phyloP scores from a whole-genome alignment of 305 asterid species.

The Solanum hybrid region DNA sequence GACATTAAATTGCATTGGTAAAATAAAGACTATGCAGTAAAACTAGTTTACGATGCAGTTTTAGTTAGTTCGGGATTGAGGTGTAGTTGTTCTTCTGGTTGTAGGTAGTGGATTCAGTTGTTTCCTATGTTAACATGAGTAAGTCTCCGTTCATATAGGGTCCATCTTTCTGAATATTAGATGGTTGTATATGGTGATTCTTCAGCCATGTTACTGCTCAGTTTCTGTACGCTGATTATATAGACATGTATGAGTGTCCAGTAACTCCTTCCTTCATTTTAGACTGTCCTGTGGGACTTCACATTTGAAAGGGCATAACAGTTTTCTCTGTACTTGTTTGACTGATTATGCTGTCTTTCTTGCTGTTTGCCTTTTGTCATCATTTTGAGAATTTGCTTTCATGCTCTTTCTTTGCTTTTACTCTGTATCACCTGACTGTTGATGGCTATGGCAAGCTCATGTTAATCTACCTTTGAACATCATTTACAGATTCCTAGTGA shows the following conservation, averaged over 20 bases:
- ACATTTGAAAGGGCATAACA: neutral
- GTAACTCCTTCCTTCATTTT: neutral
- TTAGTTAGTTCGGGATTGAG: neutral
- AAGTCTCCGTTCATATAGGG: neutral
- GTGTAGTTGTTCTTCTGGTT: neutral
- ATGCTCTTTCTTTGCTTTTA: neutral
- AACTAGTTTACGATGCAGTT: neutral
- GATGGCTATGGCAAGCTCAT: neutral
- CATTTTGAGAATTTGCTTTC: neutral
- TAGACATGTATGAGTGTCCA: neutral
- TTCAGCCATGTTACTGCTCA: neutral
- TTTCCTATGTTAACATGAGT: neutral
- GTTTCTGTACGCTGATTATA: neutral
- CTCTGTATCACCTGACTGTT: neutral
- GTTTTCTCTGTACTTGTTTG: neutral
- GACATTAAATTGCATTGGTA: neutral
- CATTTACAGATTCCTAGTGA: slow-evolving; percentile 76
- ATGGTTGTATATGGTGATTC: neutral
- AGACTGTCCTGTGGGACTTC: neutral
- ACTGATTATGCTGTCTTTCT: neutral
- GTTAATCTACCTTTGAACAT: slow-evolving; percentile 7
- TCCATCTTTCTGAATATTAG: neutral
- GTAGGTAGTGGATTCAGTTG: neutral
- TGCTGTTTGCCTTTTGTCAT: neutral
- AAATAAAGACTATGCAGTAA: neutral